Evolutionary conservation across 768 basidiomycete genomes (phyloP), one percentile per base, ranked within the genome.

Genomic region (Tylopilus sp.): DNA sequence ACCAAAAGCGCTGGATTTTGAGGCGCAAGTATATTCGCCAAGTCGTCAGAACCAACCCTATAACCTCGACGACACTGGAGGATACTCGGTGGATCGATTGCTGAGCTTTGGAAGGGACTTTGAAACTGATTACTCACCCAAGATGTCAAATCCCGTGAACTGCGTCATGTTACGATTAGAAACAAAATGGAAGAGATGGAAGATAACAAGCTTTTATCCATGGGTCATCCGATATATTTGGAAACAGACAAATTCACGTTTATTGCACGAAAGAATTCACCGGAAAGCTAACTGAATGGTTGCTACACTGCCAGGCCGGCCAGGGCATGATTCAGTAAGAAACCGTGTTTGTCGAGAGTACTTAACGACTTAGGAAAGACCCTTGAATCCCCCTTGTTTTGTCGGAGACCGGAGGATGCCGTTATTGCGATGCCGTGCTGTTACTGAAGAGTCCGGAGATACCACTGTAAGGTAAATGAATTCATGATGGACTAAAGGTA

Each of bases 21-120:
- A 63, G 36, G 17, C 62, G 62, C 26, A 63, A 48, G n/a, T 51
- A 63, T 25, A 63, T 54, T 29, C 62, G 48, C 55, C 56, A 64
- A 6, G 42, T 52, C 2, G 62, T 63, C 31, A 63, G 26, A 2
- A 53, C 2, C 17, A 62, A 45, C 14, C 56, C 61, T 4, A 58
- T 25, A 16, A 13, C 42, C 19, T 62, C 51, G 38, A 58, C 43
- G 14, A 55, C 45, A 10, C 40, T 48, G 19, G 53, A 16, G 29
- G 42, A 29, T 28, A 30, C 43, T 45, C 30, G 26, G 17, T n/a
- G 10, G n/a, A 19, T 43, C 8, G 28, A 43, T 29, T 29, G 17
- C 28, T 28, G 12, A 43, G 24, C 2, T 2, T 10, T 29, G 19
- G 26, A 25, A 19, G 19, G 5, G 28, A 11, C 28, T 29, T 28